Percentiles rank a stretch among this genome's conserved stretches.
phyloP scores from a whole-genome alignment of 2,329 filamentous ascomycete species.

The Orbilia oligospora region DNA sequence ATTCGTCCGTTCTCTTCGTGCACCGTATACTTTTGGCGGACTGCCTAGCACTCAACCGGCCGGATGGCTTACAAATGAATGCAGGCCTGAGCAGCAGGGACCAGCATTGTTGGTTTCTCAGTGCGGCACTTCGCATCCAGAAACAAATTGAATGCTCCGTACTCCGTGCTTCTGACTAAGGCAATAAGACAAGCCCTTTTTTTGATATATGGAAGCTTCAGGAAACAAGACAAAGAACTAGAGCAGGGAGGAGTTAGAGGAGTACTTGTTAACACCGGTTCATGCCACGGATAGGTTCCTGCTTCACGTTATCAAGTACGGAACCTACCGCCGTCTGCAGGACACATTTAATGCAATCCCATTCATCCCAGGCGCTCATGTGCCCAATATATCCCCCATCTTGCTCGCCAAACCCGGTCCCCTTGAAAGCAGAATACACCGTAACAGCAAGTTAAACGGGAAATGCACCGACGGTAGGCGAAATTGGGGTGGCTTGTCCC shows the following conservation, averaged over 20 bases:
- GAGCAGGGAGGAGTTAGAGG: not conserved
- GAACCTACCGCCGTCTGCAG: slow-evolving; percentile 48
- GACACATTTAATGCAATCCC: slow-evolving; percentile 33
- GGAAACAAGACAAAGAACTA: slow-evolving; percentile 8
- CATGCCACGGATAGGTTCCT: slow-evolving; percentile 22
- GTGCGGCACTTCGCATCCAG: slow-evolving; percentile 40
- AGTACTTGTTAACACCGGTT: not conserved
- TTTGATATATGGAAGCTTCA: slow-evolving; percentile 40
- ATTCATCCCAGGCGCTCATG: slow-evolving; percentile 38
- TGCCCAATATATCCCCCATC: slow-evolving; percentile 30
- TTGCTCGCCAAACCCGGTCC: slow-evolving; percentile 35
- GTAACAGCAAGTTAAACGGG: slow-evolving; percentile 14
- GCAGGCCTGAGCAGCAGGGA: slow-evolving; percentile 48
- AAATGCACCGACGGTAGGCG: slow-evolving; percentile 55
- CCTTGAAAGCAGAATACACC: not conserved
- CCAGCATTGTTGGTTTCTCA: slow-evolving; percentile 35
- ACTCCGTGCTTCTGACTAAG: slow-evolving; percentile 22
- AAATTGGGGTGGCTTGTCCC: slow-evolving; percentile 54
- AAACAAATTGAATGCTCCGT: slow-evolving; percentile 24
- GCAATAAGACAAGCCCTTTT: slow-evolving; percentile 22
- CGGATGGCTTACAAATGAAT: slow-evolving; percentile 48
- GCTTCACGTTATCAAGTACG: slow-evolving; percentile 53
- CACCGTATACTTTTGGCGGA: not conserved
- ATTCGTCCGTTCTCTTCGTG: slow-evolving; percentile 50
- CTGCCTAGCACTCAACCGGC: slow-evolving; percentile 11